Conservation (phyloP, 805 yeast species). For the Lipomyces orientalis region DNA sequence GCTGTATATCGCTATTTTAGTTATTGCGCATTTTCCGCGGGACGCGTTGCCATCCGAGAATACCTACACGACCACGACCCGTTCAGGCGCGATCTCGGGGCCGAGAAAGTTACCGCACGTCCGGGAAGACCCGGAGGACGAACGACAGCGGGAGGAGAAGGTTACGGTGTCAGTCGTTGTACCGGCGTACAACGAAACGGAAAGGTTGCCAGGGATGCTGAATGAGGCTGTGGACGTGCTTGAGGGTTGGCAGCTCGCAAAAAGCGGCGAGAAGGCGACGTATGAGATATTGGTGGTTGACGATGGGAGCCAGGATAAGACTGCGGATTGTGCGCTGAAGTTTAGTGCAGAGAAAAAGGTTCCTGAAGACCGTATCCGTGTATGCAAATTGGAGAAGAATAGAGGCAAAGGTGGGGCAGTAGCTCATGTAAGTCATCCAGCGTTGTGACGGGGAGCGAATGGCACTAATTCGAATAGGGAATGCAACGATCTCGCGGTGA, state of each 20-base stretch:
- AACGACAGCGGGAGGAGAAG: slow-evolving; percentile 28
- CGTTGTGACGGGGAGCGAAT: background rate
- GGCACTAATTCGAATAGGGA: slow-evolving; percentile 52
- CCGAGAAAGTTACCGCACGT: slow-evolving; percentile 12
- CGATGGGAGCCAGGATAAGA: slow-evolving; percentile 88
- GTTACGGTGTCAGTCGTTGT: slow-evolving; percentile 76
- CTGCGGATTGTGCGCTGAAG: slow-evolving; percentile 72
- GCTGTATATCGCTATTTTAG: slow-evolving; percentile 10
- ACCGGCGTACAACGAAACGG: slow-evolving; percentile 91
- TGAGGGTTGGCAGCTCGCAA: slow-evolving; percentile 31
- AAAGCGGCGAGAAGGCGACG: slow-evolving; percentile 40
- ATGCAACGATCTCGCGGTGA: slow-evolving; percentile 74
- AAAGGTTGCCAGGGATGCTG: slow-evolving; percentile 71
- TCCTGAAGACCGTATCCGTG: slow-evolving; percentile 66
- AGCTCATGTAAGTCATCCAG: slow-evolving; percentile 56
- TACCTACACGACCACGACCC: slow-evolving; percentile 15
- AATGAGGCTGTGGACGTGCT: slow-evolving; percentile 56
- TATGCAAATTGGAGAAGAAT: slow-evolving; percentile 70
- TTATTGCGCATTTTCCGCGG: slow-evolving; percentile 35
- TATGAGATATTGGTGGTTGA: slow-evolving; percentile 88
- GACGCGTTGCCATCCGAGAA: slow-evolving; percentile 24
- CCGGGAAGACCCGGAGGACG: slow-evolving; percentile 3
- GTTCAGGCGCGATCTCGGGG: slow-evolving; percentile 10
- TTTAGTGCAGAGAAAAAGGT: slow-evolving; percentile 52
- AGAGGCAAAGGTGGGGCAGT: slow-evolving; percentile 98